Percentiles rank a stretch among this genome's conserved stretches.
phyloP scores from a whole-genome alignment of 176 grass and related monocot genomes.

The Tuctoria greenei region DNA sequence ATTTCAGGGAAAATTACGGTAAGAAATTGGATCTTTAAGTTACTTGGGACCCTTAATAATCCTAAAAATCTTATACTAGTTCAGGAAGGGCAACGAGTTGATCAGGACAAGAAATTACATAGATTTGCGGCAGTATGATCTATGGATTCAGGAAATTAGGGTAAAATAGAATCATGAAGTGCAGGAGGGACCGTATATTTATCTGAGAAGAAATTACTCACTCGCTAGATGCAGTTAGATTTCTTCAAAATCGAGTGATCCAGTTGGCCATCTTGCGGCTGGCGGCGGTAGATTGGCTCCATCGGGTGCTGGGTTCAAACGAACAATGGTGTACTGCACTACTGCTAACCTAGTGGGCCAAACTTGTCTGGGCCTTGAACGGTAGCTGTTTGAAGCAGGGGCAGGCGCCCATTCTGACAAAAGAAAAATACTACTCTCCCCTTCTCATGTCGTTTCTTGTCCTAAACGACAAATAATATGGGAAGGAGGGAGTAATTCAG shows the following conservation, averaged over 20 bases:
- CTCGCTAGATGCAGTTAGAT: background rate
- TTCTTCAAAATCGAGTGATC: constrained; percentile 22
- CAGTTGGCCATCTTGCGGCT: background rate
- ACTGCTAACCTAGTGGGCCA: background rate
- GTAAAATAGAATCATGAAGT: background rate
- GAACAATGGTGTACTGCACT: too few relatives aligned
- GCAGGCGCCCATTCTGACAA: background rate
- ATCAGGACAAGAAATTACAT: background rate
- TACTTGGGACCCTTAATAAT: background rate
- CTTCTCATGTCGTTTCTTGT: too few relatives aligned
- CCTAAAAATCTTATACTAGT: background rate
- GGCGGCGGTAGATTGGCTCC: background rate
- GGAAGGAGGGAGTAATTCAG: too few relatives aligned
- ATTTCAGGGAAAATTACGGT: background rate
- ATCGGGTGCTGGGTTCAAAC: too few relatives aligned
- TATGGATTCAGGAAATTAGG: constrained; percentile 10
- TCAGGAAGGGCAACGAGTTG: background rate
- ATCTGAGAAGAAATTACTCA: constrained; percentile 11
- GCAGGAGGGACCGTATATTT: background rate
- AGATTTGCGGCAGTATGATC: background rate
- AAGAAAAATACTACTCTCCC: background rate
- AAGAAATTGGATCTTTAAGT: background rate
- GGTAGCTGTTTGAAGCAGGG: background rate
- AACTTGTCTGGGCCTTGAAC: constrained; percentile 2
- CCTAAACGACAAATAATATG: too few relatives aligned